Percentiles rank a stretch among this genome's conserved stretches.
Evolutionary conservation across 345 rosid genomes (phyloP).

Genomic region (Citrus glauca): DNA sequence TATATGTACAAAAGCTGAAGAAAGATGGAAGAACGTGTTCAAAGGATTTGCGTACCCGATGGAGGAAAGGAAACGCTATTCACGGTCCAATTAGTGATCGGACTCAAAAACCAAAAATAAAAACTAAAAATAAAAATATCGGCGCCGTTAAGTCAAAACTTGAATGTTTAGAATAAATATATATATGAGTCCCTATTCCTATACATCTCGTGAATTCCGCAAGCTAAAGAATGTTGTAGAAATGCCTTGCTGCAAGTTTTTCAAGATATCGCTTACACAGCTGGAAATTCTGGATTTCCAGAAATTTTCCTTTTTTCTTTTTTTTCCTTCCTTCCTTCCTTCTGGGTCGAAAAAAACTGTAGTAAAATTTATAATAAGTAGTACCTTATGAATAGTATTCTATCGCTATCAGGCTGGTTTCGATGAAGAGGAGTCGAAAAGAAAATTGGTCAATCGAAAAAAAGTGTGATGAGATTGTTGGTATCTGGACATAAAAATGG

Average conservation of each 20-base stretch:
- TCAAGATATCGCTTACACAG: neutral
- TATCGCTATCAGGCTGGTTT: neutral
- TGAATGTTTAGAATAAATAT: neutral
- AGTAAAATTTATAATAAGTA: too few species aligned
- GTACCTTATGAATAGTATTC: too few species aligned
- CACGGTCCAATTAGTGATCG: conserved; percentile 11
- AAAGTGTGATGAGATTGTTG: neutral
- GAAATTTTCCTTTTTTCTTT: too few species aligned
- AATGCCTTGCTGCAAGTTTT: neutral
- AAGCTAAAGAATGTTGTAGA: neutral
- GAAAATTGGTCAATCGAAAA: too few species aligned
- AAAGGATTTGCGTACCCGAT: conserved; percentile 24
- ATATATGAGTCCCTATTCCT: neutral
- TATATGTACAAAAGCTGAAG: too few species aligned
- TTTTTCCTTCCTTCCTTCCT: too few species aligned
- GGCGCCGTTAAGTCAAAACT: conserved; percentile 22
- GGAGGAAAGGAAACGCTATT: conserved; percentile 3
- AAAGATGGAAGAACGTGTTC: neutral
- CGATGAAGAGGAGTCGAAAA: neutral
- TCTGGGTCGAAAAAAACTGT: neutral
- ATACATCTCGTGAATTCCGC: conserved; percentile 10
- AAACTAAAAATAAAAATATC: neutral
- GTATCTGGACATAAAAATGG: neutral
- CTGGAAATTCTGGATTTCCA: neutral
- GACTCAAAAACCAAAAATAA: neutral